Evolutionary conservation across 257 asterid species (phyloP).

Genomic region (Ilex asprella): DNA sequence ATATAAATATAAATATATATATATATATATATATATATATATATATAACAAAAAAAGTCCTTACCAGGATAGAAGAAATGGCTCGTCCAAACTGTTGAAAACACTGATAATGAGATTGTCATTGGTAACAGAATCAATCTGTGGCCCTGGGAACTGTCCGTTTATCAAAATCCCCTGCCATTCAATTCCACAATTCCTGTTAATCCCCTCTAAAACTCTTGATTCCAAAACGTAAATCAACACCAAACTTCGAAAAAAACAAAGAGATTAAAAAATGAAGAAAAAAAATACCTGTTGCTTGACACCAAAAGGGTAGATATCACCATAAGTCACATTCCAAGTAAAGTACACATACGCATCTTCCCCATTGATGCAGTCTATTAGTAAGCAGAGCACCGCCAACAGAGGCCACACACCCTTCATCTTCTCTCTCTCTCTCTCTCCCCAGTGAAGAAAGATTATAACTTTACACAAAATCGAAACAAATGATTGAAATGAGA

Average conservation of each 20-base stretch:
- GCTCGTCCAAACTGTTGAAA: constrained; percentile 38
- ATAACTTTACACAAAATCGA: no score
- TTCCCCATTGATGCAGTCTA: constrained; percentile 24
- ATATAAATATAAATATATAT: no score
- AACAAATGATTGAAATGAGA: no score
- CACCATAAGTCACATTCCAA: constrained; percentile 43
- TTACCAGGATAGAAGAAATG: constrained; percentile 40
- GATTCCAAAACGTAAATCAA: no score
- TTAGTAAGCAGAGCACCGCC: constrained; percentile 6
- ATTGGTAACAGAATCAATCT: constrained; percentile 29
- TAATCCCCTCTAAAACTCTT: background rate
- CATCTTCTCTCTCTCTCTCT: constrained; percentile 6
- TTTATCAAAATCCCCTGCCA: constrained; percentile 48
- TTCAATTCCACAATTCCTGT: background rate
- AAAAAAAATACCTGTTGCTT: constrained; percentile 35
- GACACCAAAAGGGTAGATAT: constrained; percentile 46
- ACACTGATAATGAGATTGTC: constrained; percentile 38
- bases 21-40: background rate
- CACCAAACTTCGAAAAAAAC: background rate
- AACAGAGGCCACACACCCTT: constrained; percentile 13
- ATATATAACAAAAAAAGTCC: background rate
- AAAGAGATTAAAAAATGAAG: background rate
- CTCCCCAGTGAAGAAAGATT: background rate
- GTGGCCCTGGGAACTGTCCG: constrained; percentile 47
- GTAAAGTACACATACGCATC: constrained; percentile 32